Conservation (phyloP, 1,284 basidiomycete species). For the Naganishia cerealis region DNA sequence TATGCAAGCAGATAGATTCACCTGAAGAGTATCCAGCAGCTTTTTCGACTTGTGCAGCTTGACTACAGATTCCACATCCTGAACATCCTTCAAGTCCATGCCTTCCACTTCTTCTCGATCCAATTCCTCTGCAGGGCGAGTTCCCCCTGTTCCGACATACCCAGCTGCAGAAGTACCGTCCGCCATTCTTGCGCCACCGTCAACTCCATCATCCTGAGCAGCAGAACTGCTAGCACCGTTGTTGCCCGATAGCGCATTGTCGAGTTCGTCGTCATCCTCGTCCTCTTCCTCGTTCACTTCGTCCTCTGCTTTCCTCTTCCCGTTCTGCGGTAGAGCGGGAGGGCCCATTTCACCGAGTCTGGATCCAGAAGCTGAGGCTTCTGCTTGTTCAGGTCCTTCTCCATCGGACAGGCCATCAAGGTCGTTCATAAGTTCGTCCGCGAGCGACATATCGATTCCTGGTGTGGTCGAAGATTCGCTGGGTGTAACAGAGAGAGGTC, state of each 20-base stretch:
- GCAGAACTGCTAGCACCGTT: neutral
- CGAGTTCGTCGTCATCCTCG: conserved; percentile 36
- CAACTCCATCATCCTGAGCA: conserved; percentile 36
- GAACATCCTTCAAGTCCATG: conserved; percentile 80
- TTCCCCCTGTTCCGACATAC: conserved; percentile 82
- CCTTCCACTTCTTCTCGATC: conserved; percentile 87
- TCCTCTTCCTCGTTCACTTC: conserved; percentile 30
- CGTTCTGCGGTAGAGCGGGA: conserved; percentile 43
- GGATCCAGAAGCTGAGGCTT: conserved; percentile 29
- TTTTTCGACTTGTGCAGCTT: conserved; percentile 81
- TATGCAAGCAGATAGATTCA: conserved; percentile 45
- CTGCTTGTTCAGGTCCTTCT: conserved; percentile 41
- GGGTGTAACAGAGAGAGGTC: neutral
- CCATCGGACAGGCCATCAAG: conserved; percentile 53
- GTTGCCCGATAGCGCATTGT: conserved; percentile 30
- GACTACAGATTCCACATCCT: conserved; percentile 81
- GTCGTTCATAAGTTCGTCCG: conserved; percentile 54
- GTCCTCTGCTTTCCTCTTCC: conserved; percentile 40
- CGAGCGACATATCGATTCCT: conserved; percentile 49
- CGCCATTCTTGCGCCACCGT: conserved; percentile 51
- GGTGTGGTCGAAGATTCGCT: no score
- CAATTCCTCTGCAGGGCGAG: conserved; percentile 87
- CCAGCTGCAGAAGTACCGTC: conserved; percentile 52
- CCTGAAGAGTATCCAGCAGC: conserved; percentile 81
- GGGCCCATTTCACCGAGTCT: conserved; percentile 42